Evolutionary conservation across 345 rosid species (phyloP).

Genomic region (Mercurialis annua): DNA sequence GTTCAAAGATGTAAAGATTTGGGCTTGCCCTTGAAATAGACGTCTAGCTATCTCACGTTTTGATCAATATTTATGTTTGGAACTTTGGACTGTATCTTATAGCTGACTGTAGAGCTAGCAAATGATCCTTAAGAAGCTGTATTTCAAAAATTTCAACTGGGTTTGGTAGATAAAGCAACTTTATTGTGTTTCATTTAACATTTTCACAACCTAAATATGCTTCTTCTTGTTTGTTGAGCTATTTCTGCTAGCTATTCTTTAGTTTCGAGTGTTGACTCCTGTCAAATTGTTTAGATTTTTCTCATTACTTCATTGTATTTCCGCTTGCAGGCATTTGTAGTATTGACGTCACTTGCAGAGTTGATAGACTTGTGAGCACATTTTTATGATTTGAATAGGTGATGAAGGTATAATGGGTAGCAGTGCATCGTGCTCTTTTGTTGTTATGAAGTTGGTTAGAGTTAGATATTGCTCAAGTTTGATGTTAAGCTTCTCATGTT

Average conservation of each 20-base stretch:
- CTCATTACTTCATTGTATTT: not conserved
- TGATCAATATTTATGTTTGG: not conserved
- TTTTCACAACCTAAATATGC: not conserved
- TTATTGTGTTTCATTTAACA: no score
- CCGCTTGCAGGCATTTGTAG: conserved; percentile 8
- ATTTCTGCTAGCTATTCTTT: not conserved
- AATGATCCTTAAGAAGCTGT: not conserved
- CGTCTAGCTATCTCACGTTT: not conserved
- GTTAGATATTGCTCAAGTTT: not conserved
- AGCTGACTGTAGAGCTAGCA: not conserved
- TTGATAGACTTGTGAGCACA: not conserved
- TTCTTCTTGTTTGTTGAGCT: no score
- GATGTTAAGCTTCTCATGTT: not conserved
- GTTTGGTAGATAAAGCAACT: not conserved
- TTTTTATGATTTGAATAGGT: no score
- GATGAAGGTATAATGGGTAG: no score
- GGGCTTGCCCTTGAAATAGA: not conserved
- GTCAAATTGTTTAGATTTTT: not conserved
- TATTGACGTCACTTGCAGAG: not conserved
- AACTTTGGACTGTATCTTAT: not conserved
- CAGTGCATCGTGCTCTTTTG: no score
- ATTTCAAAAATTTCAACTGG: not conserved
- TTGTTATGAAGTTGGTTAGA: not conserved
- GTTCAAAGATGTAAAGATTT: not conserved
- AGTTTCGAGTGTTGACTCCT: not conserved